Evolutionary conservation across 805 yeast genomes (phyloP).

Genomic region (Candida maltosa): DNA sequence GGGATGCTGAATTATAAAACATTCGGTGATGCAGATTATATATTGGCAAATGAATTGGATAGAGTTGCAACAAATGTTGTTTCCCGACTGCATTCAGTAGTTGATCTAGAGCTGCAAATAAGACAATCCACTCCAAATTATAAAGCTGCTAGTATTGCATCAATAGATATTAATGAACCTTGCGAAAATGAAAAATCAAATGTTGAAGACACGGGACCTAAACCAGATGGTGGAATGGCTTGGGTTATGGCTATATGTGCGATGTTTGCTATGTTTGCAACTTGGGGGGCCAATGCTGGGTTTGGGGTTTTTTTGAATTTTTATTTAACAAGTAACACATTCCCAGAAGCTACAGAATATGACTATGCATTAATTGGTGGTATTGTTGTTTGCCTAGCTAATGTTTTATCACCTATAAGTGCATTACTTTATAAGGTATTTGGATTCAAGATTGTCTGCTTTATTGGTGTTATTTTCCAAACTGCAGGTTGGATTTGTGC

Average conservation of each 20-base stretch:
- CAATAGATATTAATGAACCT: no score
- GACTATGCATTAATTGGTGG: slow-evolving; percentile 53
- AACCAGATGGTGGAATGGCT: slow-evolving; percentile 46
- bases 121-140: no score
- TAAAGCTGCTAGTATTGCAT: no score
- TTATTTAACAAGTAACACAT: slow-evolving; percentile 34
- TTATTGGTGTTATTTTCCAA: slow-evolving; percentile 42
- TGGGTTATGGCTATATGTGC: slow-evolving; percentile 53
- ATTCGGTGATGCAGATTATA: slow-evolving; percentile 10
- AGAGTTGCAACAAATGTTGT: no score
- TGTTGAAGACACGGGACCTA: slow-evolving; percentile 14
- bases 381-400: slow-evolving; percentile 49
- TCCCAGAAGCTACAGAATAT: slow-evolving; percentile 42
- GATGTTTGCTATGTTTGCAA: slow-evolving; percentile 41
- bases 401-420: slow-evolving; percentile 51
- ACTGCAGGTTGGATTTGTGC: slow-evolving; percentile 46
- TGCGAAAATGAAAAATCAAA: no score
- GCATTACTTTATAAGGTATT: slow-evolving; percentile 44
- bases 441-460: slow-evolving; percentile 47
- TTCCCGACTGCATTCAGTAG: no score
- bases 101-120: no score
- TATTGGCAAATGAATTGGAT: slow-evolving; percentile 14
- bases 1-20: no score
- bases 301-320: slow-evolving; percentile 56
- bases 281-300: slow-evolving; percentile 58